These are phyloP conservation scores for Cruciata laevipes DNA, from an alignment of 257 asterid genomes.

Conservation along the genomic window DNA sequence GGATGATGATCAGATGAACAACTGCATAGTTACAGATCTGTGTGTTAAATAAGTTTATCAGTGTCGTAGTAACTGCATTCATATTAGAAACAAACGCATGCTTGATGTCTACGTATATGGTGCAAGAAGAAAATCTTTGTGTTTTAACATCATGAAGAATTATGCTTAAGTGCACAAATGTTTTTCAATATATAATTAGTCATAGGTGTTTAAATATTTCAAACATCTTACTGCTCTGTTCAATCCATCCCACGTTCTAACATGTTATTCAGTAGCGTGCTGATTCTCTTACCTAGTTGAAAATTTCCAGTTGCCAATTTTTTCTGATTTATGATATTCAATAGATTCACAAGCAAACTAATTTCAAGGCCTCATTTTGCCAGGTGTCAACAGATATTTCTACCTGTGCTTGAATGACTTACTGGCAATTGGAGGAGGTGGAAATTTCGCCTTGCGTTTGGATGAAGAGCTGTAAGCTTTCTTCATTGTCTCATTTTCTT, in stretches of 20 bases:
- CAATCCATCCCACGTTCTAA: not conserved
- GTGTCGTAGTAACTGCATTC: not conserved
- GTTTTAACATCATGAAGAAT: not conserved
- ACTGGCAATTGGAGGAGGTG: conserved; percentile 97
- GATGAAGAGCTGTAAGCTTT: conserved; percentile 82
- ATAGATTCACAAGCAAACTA: conserved; percentile 4
- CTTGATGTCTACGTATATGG: not conserved
- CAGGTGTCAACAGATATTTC: conserved; percentile 89
- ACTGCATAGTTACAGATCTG: not conserved
- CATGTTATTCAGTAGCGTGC: not conserved
- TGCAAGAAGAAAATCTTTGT: not conserved
- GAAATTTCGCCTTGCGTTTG: conserved; percentile 70
- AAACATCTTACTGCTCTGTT: not conserved
- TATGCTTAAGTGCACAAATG: not conserved
- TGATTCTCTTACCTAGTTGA: not conserved
- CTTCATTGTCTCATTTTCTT: conserved; percentile 5
- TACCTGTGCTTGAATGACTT: conserved; percentile 77
- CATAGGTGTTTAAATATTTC: too few species aligned
- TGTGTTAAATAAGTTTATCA: not conserved
- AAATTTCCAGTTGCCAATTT: too few species aligned
- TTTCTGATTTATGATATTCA: not conserved
- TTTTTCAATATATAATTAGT: not conserved
- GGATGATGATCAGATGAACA: not conserved
- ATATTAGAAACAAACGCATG: not conserved
- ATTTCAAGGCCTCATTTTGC: conserved; percentile 3